Percentiles rank a stretch among this genome's conserved stretches.
phyloP scores from a whole-genome alignment of 768 basidiomycete genomes.

The Pleurotus tuber-regium region DNA sequence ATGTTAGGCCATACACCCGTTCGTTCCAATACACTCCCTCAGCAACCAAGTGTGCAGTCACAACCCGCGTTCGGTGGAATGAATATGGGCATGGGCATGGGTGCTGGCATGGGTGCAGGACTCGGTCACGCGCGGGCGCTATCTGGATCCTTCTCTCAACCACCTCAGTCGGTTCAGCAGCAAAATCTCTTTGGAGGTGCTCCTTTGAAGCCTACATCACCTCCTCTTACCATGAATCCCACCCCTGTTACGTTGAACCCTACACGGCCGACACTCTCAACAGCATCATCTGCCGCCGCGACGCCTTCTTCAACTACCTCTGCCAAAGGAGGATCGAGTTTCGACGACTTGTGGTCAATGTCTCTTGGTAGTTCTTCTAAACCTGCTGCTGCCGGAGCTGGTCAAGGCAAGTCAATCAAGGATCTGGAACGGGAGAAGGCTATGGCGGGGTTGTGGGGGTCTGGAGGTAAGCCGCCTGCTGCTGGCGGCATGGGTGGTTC shows the following conservation, averaged over 20 bases:
- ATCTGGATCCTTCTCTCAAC: neutral
- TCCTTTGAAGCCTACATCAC: constrained; percentile 32
- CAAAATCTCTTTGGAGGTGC: constrained; percentile 30
- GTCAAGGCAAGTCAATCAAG: constrained; percentile 73
- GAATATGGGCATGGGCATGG: constrained; percentile 15
- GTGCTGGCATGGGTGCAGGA: constrained; percentile 15
- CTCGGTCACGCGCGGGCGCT: constrained; percentile 7
- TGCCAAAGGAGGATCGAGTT: constrained; percentile 52
- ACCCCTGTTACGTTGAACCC: constrained; percentile 16
- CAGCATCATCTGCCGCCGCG: constrained; percentile 12
- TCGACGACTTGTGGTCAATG: constrained; percentile 89
- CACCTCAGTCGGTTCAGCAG: constrained; percentile 13
- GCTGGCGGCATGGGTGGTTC: constrained; percentile 10
- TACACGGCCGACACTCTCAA: constrained; percentile 1
- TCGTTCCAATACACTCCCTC: constrained; percentile 11
- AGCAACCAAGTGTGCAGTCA: constrained; percentile 3
- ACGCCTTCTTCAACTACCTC: constrained; percentile 26
- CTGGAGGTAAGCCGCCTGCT: constrained; percentile 8
- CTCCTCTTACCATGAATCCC: constrained; percentile 17
- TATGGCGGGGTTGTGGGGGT: constrained; percentile 77
- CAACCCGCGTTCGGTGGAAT: constrained; percentile 6
- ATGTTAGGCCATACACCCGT: constrained; percentile 28
- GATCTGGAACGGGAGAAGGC: constrained; percentile 89
- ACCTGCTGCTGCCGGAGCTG: constrained; percentile 32
- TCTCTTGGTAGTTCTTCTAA: constrained; percentile 53